Conservation (phyloP, 306 rosid genomes). For the Fragaria ananassa region DNA sequence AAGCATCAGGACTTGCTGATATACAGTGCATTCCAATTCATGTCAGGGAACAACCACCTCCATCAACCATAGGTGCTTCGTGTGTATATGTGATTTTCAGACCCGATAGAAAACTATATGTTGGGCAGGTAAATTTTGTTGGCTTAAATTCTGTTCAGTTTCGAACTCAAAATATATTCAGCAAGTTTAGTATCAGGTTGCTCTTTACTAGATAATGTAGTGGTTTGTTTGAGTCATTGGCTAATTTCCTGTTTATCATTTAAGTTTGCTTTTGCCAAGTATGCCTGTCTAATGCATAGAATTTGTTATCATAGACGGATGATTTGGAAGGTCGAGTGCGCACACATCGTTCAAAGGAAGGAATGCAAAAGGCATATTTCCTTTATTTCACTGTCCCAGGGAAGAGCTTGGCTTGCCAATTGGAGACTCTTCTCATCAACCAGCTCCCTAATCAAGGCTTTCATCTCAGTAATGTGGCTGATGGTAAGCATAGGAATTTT, state of each 20-base stretch:
- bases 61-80: constrained; percentile 80
- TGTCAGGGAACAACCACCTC: constrained; percentile 82
- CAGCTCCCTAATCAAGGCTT: constrained; percentile 76
- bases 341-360: constrained; percentile 71
- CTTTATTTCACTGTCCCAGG: constrained; percentile 68
- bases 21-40: constrained; percentile 56
- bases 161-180: background rate
- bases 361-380: constrained; percentile 57
- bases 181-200: background rate
- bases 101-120: constrained; percentile 70
- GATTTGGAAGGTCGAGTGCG: constrained; percentile 71
- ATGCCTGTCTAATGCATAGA: background rate
- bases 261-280: background rate
- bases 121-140: constrained; percentile 67
- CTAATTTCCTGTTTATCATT: background rate
- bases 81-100: constrained; percentile 80
- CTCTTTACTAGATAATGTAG: background rate
- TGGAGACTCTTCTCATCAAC: constrained; percentile 89
- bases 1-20: constrained; percentile 25
- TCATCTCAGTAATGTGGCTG: constrained; percentile 60
- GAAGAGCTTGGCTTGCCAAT: constrained; percentile 85
- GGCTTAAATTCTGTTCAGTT: background rate
- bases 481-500: constrained; percentile 85
- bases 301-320: constrained; percentile 52
- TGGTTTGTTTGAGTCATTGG: background rate